Percentiles rank a stretch among this genome's conserved stretches.
These are phyloP conservation scores for Mucor velutinosus DNA, from an alignment of 371 early-diverging fungal species.

Conservation along the genomic window DNA sequence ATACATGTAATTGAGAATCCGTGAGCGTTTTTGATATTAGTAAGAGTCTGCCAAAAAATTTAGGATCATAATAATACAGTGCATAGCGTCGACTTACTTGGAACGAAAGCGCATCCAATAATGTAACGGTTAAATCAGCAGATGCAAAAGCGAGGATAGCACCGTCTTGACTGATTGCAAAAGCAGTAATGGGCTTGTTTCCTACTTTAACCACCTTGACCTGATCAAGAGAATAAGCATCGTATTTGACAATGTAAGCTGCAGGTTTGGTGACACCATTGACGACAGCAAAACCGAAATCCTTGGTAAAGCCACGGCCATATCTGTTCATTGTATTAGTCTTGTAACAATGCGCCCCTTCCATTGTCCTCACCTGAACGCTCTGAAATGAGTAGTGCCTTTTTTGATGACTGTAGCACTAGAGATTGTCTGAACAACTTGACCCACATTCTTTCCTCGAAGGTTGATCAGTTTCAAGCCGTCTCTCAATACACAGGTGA, in stretches of 20 bases:
- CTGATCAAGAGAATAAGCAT: constrained; percentile 45
- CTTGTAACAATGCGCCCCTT: not conserved
- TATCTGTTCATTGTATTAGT: constrained; percentile 34
- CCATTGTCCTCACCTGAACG: constrained; percentile 41
- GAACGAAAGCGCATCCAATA: constrained; percentile 58
- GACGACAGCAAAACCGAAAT: constrained; percentile 42
- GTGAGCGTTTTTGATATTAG: constrained; percentile 61
- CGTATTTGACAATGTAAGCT: constrained; percentile 33
- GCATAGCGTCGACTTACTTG: constrained; percentile 29
- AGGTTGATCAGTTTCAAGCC: constrained; percentile 54
- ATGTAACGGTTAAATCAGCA: constrained; percentile 53
- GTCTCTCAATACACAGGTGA: constrained; percentile 49
- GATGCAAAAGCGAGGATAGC: constrained; percentile 60
- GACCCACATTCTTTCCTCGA: constrained; percentile 53
- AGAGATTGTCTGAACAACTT: constrained; percentile 58
- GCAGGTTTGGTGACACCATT: constrained; percentile 32
- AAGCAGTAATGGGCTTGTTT: constrained; percentile 45
- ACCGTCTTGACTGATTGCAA: constrained; percentile 57
- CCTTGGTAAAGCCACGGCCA: constrained; percentile 51
- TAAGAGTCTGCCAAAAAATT: constrained; percentile 24
- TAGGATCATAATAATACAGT: not conserved
- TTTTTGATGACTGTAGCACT: constrained; percentile 53
- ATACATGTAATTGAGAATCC: constrained; percentile 67
- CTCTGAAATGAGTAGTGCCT: constrained; percentile 48
- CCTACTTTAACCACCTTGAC: constrained; percentile 23